Evolutionary conservation across 768 basidiomycete species (phyloP), one percentile per base, ranked within the genome.

Genomic region (Naematelia encephala): DNA sequence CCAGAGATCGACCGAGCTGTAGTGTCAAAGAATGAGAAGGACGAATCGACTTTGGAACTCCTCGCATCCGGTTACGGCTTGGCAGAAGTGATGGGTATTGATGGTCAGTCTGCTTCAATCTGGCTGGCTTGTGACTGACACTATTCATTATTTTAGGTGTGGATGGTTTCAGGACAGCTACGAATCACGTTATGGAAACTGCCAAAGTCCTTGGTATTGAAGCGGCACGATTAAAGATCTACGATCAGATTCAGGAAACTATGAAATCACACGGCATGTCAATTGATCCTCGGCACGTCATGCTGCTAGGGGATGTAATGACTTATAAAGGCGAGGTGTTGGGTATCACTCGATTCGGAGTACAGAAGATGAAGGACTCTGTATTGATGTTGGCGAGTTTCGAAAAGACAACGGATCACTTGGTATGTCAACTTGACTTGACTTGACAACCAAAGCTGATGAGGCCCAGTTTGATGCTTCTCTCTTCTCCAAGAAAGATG

Each of bases 371-470:
- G 91, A 98, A 98, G 78, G 96, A 99, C 62, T 79, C 79, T 42
- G 93, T 97, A 0, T 84, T 99, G 69, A 99, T 98, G 96, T 81
- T 98, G 69, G 96, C 96, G 10, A 96, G 91, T 23, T 99, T 99
- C 78, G 96, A 99, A 79, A 98, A 98, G 81, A 98, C 96, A 14
- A 99, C 96, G 13, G 96, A 99, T 80, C 96, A 99, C 77, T 80
- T 99, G 61, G 77, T 78, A 29, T 57, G 75, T 71, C 19, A 11
- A n/a, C n/a, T n/a, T n/a, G n/a, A n/a, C n/a, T n/a, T n/a, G n/a
- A 39, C 34, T 39, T 16, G 34, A 16, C 34, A 16, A 16, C 34
- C 8, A 39, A 39, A 39, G 34, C 34, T 39, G 16, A 39, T 16
- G 16, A 8, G 8, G 19, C 10, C 1, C 54, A 78, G 60, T 99